These are phyloP conservation scores for Paracoccidioides brasiliensis DNA, from an alignment of 2,329 filamentous ascomycete genomes.

Conservation along the genomic window DNA sequence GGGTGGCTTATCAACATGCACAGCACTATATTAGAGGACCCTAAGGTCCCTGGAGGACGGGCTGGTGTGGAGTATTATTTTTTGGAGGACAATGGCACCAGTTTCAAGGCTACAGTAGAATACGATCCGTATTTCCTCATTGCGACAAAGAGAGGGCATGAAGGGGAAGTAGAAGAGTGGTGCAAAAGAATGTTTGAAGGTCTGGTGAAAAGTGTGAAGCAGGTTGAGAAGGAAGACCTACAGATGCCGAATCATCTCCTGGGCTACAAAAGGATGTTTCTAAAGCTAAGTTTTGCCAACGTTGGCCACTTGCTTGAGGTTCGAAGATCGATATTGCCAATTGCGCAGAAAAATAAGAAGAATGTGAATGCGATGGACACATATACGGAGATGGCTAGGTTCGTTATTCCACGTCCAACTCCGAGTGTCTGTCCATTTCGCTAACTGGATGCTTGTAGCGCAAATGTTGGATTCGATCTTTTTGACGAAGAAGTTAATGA, in stretches of 20 bases:
- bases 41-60: constrained; percentile 68
- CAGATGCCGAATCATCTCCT: constrained; percentile 91
- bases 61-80: constrained; percentile 96
- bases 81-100: constrained; percentile 73
- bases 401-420: constrained; percentile 3
- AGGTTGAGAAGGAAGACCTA: constrained; percentile 83
- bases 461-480: constrained; percentile 76
- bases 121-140: constrained; percentile 96
- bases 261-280: constrained; percentile 76
- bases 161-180: constrained; percentile 95
- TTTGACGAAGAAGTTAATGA: constrained; percentile 86
- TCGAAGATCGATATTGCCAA: constrained; percentile 68
- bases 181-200: constrained; percentile 66
- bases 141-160: constrained; percentile 73
- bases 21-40: constrained; percentile 72
- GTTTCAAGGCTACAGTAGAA: constrained; percentile 91
- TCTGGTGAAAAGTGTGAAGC: constrained; percentile 62
- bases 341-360: constrained; percentile 94
- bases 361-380: constrained; percentile 95
- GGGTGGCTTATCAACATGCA: constrained; percentile 97
- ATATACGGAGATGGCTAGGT: constrained; percentile 91
- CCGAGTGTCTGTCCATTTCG: neutral
- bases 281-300: constrained; percentile 78
- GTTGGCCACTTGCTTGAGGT: constrained; percentile 77
- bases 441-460: constrained; percentile 36